These are phyloP conservation scores for Monilinia laxa DNA, from an alignment of 2,329 filamentous ascomycete species.

Conservation along the genomic window DNA sequence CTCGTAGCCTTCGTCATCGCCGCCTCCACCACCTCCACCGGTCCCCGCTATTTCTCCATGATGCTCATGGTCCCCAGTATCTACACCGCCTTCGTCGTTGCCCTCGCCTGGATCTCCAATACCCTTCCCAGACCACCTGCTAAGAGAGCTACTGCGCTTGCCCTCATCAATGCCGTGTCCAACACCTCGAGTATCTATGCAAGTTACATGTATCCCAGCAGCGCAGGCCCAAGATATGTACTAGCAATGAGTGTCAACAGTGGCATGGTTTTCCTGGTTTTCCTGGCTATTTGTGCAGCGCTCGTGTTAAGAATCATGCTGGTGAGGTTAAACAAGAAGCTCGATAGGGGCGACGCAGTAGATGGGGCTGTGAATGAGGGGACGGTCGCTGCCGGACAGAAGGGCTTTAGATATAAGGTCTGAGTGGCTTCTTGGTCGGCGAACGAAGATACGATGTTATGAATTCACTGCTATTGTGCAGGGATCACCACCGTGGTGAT, in stretches of 20 bases:
- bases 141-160: slow-evolving; percentile 60
- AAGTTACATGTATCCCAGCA: slow-evolving; percentile 49
- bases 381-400: slow-evolving; percentile 10
- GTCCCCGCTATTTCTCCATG: slow-evolving; percentile 67
- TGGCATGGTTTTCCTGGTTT: slow-evolving; percentile 57
- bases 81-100: slow-evolving; percentile 66
- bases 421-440: neutral
- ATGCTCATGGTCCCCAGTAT: slow-evolving; percentile 68
- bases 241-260: slow-evolving; percentile 67
- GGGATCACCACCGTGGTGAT: neutral
- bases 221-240: slow-evolving; percentile 32
- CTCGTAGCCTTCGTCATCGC: slow-evolving; percentile 67
- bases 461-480: neutral
- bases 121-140: slow-evolving; percentile 73
- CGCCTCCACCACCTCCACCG: slow-evolving; percentile 59
- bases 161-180: slow-evolving; percentile 71
- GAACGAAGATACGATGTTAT: neutral
- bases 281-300: slow-evolving; percentile 63
- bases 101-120: slow-evolving; percentile 73
- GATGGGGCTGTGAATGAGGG: slow-evolving; percentile 42
- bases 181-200: slow-evolving; percentile 68
- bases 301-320: slow-evolving; percentile 63
- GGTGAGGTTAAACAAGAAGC: slow-evolving; percentile 64
- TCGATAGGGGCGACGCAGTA: slow-evolving; percentile 58
- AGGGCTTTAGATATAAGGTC: slow-evolving; percentile 21